phyloP scores from a whole-genome alignment of 208 protist species.

The Wallacemonas sp. region DNA sequence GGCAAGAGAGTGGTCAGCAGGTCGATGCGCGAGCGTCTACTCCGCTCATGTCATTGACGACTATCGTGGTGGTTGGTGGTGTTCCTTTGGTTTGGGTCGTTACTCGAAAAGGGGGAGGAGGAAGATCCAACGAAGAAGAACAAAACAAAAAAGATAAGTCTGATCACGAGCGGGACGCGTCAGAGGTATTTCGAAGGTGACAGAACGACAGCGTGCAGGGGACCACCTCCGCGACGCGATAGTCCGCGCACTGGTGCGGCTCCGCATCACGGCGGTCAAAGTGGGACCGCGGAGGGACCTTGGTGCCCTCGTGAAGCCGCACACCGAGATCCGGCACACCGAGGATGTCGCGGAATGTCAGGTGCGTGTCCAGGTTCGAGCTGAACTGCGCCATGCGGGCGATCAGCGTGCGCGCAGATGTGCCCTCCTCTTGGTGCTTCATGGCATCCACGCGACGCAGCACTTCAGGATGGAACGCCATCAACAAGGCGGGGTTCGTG shows the following conservation, averaged over 20 bases:
- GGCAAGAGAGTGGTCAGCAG: no score
- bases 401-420: slow-evolving; percentile 24
- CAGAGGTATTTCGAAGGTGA: background rate
- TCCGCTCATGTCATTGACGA: no score
- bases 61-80: no score
- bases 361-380: slow-evolving; percentile 51
- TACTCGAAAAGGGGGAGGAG: no score
- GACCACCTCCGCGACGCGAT: background rate
- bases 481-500: slow-evolving; percentile 38
- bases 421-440: slow-evolving; percentile 28
- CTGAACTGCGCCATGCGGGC: slow-evolving; percentile 35
- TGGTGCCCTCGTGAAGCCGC: background rate
- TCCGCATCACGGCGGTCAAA: slow-evolving; percentile 32
- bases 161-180: background rate
- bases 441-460: slow-evolving; percentile 37
- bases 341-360: slow-evolving; percentile 58
- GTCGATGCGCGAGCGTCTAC: no score
- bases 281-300: slow-evolving; percentile 29
- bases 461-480: slow-evolving; percentile 42
- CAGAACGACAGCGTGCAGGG: background rate
- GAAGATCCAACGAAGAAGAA: slow-evolving; percentile 15
- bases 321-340: slow-evolving; percentile 23
- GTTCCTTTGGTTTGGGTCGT: no score
- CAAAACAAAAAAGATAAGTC: background rate
- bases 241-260: slow-evolving; percentile 2